phyloP scores from a whole-genome alignment of 345 rosid species.

The Eucalyptus brandiana region DNA sequence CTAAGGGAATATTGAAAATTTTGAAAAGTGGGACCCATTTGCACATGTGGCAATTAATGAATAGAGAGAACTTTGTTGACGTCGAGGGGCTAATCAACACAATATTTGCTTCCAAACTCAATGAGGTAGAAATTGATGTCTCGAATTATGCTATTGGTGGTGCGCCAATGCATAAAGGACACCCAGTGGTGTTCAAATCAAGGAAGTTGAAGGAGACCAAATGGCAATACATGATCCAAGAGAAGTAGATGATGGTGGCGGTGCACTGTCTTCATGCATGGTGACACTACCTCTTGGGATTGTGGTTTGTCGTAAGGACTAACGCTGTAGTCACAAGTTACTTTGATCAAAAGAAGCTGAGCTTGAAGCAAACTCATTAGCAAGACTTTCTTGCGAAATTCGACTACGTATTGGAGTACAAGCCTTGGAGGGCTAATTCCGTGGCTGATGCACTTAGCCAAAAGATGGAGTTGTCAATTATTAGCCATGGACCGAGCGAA shows the following conservation, averaged over 20 bases:
- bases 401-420: neutral
- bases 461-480: neutral
- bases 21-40: neutral
- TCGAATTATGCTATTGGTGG: no score
- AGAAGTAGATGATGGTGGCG: neutral
- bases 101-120: neutral
- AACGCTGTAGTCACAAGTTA: no score
- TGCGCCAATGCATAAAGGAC: neutral
- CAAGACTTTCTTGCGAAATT: neutral
- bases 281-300: neutral
- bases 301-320: accelerated
- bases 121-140: neutral
- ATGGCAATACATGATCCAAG: neutral
- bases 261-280: neutral
- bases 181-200: neutral
- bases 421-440: neutral
- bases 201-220: neutral
- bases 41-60: neutral
- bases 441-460: neutral
- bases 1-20: no score
- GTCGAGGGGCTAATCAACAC: neutral
- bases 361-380: neutral
- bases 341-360: accelerated
- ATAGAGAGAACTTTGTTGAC: neutral
- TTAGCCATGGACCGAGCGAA: neutral